phyloP scores from a whole-genome alignment of 2,329 filamentous ascomycete species.

The Neofusicoccum sp. region DNA sequence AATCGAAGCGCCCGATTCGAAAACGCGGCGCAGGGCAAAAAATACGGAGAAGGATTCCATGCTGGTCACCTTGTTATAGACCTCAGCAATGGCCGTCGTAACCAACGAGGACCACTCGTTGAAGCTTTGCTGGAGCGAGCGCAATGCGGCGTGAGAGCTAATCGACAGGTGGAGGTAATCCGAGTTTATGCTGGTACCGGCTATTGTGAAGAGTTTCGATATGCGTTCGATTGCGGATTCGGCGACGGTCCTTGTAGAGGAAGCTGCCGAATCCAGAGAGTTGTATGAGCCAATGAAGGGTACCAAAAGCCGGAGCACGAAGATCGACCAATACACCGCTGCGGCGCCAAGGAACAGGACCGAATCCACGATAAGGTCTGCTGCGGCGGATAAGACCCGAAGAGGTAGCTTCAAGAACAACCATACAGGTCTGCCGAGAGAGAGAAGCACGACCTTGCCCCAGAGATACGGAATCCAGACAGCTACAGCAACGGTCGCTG shows the following conservation, averaged over 20 bases:
- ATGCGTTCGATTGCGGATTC: constrained; percentile 37
- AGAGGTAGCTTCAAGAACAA: constrained; percentile 67
- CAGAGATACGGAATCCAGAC: constrained; percentile 91
- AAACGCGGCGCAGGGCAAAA: background rate
- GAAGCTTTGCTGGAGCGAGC: constrained; percentile 30
- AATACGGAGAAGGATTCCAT: constrained; percentile 15
- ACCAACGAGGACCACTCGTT: background rate
- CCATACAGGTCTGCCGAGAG: constrained; percentile 74
- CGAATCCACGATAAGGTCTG: constrained; percentile 77
- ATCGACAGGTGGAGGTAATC: constrained; percentile 37
- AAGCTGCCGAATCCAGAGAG: constrained; percentile 1
- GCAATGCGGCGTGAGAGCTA: constrained; percentile 37
- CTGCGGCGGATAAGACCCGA: constrained; percentile 66
- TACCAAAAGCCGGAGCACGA: constrained; percentile 24
- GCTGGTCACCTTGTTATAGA: background rate
- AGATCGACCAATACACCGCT: constrained; percentile 42
- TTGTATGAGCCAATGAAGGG: constrained; percentile 19
- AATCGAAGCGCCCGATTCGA: background rate
- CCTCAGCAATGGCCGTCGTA: background rate
- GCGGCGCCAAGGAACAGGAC: constrained; percentile 63
- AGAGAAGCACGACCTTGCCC: constrained; percentile 78
- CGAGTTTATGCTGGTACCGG: constrained; percentile 29
- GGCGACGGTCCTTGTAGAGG: constrained; percentile 26
- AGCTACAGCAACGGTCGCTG: constrained; percentile 78
- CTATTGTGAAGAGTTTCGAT: constrained; percentile 29